Percentiles rank a stretch among this genome's conserved stretches.
phyloP scores from a whole-genome alignment of 352 stramenopile species.

The Phytophthora idaei region DNA sequence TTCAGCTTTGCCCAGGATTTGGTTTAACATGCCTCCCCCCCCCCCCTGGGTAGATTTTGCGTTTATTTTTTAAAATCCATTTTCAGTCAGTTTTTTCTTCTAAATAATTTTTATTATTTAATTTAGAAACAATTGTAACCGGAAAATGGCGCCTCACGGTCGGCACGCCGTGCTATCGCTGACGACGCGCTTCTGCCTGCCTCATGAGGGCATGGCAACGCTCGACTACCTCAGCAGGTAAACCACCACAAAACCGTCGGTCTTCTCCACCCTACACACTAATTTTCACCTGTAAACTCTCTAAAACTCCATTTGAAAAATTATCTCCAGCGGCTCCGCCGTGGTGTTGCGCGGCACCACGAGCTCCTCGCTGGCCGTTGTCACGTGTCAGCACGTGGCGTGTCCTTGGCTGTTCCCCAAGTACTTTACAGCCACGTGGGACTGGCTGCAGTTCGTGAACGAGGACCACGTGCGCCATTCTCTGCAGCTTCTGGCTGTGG shows the following conservation, averaged over 20 bases:
- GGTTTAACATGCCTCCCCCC: too few species aligned
- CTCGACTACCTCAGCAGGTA: slow-evolving; percentile 83
- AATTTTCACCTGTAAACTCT: background rate
- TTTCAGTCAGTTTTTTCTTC: too few species aligned
- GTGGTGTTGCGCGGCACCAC: slow-evolving; percentile 37
- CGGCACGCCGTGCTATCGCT: slow-evolving; percentile 69
- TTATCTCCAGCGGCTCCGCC: slow-evolving; percentile 58
- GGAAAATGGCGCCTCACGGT: slow-evolving; percentile 20
- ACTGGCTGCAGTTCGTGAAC: slow-evolving; percentile 85
- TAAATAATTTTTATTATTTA: too few species aligned
- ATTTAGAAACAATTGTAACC: too few species aligned
- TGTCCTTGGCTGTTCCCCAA: slow-evolving; percentile 81
- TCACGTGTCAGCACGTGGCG: slow-evolving; percentile 84
- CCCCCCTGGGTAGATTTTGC: too few species aligned
- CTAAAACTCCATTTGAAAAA: slow-evolving; percentile 12
- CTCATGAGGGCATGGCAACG: slow-evolving; percentile 74
- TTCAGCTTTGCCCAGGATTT: too few species aligned
- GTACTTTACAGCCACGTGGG: slow-evolving; percentile 81
- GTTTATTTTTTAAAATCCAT: too few species aligned
- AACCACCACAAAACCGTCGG: background rate
- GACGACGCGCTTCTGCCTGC: slow-evolving; percentile 80
- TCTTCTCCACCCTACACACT: slow-evolving; percentile 6
- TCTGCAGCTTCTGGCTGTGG: slow-evolving; percentile 54
- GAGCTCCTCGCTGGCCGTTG: slow-evolving; percentile 34
- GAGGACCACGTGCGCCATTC: slow-evolving; percentile 76